These are phyloP conservation scores for Neofusicoccum umdonicola DNA, from an alignment of 2,329 filamentous ascomycete genomes.

Conservation along the genomic window DNA sequence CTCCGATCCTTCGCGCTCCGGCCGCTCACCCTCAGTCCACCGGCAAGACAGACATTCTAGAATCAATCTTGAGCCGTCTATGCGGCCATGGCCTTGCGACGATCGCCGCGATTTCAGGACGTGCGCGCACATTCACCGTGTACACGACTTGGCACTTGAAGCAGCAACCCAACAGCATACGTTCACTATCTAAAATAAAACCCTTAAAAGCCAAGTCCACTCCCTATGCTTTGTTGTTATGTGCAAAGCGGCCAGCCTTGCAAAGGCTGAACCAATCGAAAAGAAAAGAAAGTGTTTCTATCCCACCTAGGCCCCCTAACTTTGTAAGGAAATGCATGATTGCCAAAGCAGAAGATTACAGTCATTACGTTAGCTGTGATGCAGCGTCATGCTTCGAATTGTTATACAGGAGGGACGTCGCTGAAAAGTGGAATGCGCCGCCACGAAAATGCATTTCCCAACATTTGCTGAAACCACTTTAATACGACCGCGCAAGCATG, in stretches of 20 bases:
- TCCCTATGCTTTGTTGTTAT: slow-evolving; percentile 19
- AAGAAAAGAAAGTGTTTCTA: slow-evolving; percentile 15
- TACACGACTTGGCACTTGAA: too few relatives aligned
- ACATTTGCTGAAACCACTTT: slow-evolving; percentile 2
- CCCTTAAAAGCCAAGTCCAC: slow-evolving; percentile 13
- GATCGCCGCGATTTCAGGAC: too few relatives aligned
- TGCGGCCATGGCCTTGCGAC: too few relatives aligned
- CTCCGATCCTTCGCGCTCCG: background rate
- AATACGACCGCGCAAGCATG: slow-evolving; percentile 15
- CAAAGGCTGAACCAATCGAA: slow-evolving; percentile 3
- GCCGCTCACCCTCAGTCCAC: background rate
- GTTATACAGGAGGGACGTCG: slow-evolving; percentile 34
- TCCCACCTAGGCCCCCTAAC: slow-evolving; percentile 1
- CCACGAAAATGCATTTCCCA: slow-evolving; percentile 16
- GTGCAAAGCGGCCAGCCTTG: slow-evolving; percentile 17
- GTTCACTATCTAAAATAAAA: slow-evolving; percentile 18
- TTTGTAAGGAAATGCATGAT: slow-evolving; percentile 29
- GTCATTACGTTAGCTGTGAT: slow-evolving; percentile 35
- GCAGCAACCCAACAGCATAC: slow-evolving; percentile 12
- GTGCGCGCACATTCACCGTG: background rate
- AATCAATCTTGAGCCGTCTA: background rate
- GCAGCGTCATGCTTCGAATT: slow-evolving; percentile 34
- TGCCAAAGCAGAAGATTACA: slow-evolving; percentile 34
- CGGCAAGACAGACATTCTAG: background rate
- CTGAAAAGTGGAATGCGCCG: slow-evolving; percentile 15